Evolutionary conservation across 2,329 filamentous ascomycete genomes (phyloP).

Genomic region (Xylariaceae sp.): DNA sequence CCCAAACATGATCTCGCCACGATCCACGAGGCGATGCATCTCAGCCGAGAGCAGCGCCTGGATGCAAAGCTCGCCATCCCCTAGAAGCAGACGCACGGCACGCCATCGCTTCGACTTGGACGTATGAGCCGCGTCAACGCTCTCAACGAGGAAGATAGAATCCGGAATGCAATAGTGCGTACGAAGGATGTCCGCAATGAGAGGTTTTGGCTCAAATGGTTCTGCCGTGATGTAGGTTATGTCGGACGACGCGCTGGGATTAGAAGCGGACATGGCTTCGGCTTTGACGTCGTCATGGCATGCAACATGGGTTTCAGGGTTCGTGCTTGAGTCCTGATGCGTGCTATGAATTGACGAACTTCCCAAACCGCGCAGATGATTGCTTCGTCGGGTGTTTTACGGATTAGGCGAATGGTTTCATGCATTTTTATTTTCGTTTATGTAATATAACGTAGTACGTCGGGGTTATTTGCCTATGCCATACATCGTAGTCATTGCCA

Average conservation of each 20-base stretch:
- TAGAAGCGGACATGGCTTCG: conserved; percentile 26
- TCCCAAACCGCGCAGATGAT: no score
- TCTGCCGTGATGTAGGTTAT: conserved; percentile 30
- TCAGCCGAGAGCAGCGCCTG: conserved; percentile 45
- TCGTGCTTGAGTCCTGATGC: no score
- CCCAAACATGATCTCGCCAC: conserved; percentile 42
- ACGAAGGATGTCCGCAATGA: conserved; percentile 45
- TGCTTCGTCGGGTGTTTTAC: no score
- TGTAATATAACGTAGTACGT: no score
- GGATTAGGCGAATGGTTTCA: no score
- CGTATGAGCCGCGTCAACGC: conserved; percentile 36
- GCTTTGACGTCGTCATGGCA: conserved; percentile 19
- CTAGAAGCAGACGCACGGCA: conserved; percentile 43
- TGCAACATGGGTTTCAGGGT: not conserved
- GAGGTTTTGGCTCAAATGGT: conserved; percentile 34
- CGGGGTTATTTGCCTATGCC: no score
- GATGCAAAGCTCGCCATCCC: conserved; percentile 51
- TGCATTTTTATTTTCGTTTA: no score
- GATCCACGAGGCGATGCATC: conserved; percentile 45
- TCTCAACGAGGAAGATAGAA: conserved; percentile 48
- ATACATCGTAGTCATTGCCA: no score
- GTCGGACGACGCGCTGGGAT: conserved; percentile 20
- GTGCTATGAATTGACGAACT: no score
- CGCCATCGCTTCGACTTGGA: conserved; percentile 38
- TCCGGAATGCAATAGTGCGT: conserved; percentile 44